Evolutionary conservation across 805 yeast species (phyloP), one percentile per base, ranked within the genome.

Genomic region (Candida glaebosa): DNA sequence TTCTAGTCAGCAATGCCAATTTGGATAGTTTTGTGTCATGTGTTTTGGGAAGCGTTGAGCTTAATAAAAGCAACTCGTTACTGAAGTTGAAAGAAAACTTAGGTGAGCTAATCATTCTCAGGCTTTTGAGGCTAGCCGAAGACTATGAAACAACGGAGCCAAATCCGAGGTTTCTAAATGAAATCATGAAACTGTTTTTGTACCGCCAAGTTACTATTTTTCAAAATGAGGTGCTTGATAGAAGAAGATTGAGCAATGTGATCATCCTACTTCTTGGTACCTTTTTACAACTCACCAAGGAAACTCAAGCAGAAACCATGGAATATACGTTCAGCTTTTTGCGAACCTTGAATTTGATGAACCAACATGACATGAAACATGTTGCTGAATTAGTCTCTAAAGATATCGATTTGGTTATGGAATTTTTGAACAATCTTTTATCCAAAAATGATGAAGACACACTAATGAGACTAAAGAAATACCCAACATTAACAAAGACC

Each of bases 361-460:
- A 61, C 14, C 62, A 57, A 25, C 52, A 53, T 2, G 52, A 57
- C 1, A 59, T 66, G 38, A 39, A 47, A 8, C 48, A 63, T 9
- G 39, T 51, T 10, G 34, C 35, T 4, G 34, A 34, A 5, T 40
- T 61, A 25, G 42, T 57, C 1, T 47, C 46, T 18, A 37, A 45
- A 34, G 56, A 58, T 16, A 37, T 51, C 2, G 56, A 50, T 19
- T 42, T 61, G 7, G 37, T 65, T 14, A 31, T 42, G n/a, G 65
- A 60, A 14, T 67, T 69, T 41, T 66, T 67, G 39, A 43, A 51
- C 3, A 52, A 54, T 14, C 49, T 69, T 30, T 31, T 55, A 3
- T 51, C 63, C 1, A 63, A 56, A 26, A 68, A 67, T 46, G 73
- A 69, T 42, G 70, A 63, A 32, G 75, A 69, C 32, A 51, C 69